Conservation (phyloP, 78 protist species). For the Isochrysis galbana region DNA sequence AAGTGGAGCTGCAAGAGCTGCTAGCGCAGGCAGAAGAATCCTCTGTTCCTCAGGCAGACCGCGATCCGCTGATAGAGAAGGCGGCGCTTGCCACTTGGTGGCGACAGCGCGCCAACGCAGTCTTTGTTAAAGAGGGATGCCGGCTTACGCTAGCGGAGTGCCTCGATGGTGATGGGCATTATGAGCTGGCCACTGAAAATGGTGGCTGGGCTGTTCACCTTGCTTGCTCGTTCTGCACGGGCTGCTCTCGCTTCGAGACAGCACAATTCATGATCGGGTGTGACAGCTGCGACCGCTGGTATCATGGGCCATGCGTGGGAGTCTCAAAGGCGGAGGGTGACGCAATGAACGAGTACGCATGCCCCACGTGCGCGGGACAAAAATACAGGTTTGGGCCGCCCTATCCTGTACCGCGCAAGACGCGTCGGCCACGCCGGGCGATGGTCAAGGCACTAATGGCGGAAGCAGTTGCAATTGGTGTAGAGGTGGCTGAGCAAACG, state of each 20-base stretch:
- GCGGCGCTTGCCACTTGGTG: neutral
- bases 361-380: neutral
- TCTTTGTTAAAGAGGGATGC: neutral
- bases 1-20: neutral
- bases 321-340: neutral
- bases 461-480: no score
- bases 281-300: neutral
- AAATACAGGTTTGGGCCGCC: neutral
- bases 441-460: no score
- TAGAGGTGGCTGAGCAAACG: no score
- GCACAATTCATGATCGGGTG: neutral
- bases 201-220: neutral
- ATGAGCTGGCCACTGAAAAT: neutral
- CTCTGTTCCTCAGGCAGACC: neutral
- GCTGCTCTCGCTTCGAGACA: neutral
- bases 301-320: neutral
- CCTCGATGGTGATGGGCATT: neutral
- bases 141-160: neutral
- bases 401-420: neutral
- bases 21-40: neutral
- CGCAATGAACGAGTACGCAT: neutral
- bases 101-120: neutral
- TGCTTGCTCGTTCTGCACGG: neutral
- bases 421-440: constrained; percentile 39
- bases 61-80: neutral